These are phyloP conservation scores for Lactarius quietus DNA, from an alignment of 768 basidiomycete species.

Conservation along the genomic window DNA sequence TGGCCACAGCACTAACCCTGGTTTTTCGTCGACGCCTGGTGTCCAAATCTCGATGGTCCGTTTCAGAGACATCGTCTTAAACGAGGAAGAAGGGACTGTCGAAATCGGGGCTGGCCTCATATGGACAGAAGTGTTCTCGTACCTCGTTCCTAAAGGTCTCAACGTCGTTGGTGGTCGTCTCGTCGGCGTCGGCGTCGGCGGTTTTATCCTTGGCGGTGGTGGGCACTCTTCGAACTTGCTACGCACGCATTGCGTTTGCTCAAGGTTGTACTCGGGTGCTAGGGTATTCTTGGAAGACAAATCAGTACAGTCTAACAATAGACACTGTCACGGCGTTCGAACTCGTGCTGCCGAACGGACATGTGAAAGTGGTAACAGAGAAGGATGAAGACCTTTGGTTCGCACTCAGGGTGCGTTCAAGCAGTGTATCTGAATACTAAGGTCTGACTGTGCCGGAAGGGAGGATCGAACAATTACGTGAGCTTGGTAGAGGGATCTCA, in stretches of 20 bases:
- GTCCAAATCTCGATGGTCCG: slow-evolving; percentile 25
- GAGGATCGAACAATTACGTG: slow-evolving; percentile 9
- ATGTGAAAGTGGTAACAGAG: slow-evolving; percentile 15
- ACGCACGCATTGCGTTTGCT: neutral
- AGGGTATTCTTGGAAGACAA: slow-evolving; percentile 22
- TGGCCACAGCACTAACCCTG: slow-evolving; percentile 22
- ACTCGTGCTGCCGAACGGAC: slow-evolving; percentile 24
- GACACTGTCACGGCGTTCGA: slow-evolving; percentile 25
- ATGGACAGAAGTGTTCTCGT: slow-evolving; percentile 27
- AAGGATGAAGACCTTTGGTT: slow-evolving; percentile 16
- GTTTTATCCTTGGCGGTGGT: slow-evolving; percentile 22
- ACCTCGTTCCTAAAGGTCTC: slow-evolving; percentile 14
- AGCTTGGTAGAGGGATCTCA: neutral
- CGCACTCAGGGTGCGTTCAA: neutral
- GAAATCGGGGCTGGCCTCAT: slow-evolving; percentile 21
- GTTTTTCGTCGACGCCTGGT: slow-evolving; percentile 28
- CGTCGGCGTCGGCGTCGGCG: slow-evolving; percentile 24
- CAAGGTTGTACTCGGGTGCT: neutral
- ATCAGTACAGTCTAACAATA: slow-evolving; percentile 23
- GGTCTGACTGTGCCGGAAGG: neutral
- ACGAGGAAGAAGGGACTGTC: slow-evolving; percentile 3
- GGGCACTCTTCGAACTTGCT: neutral
- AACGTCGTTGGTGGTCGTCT: slow-evolving; percentile 25
- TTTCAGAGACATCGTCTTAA: slow-evolving; percentile 14
- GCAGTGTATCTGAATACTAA: neutral